Percentiles rank a stretch among this genome's conserved stretches.
Conservation (phyloP, 176 grass and related monocot genomes). For the Tuctoria greenei region DNA sequence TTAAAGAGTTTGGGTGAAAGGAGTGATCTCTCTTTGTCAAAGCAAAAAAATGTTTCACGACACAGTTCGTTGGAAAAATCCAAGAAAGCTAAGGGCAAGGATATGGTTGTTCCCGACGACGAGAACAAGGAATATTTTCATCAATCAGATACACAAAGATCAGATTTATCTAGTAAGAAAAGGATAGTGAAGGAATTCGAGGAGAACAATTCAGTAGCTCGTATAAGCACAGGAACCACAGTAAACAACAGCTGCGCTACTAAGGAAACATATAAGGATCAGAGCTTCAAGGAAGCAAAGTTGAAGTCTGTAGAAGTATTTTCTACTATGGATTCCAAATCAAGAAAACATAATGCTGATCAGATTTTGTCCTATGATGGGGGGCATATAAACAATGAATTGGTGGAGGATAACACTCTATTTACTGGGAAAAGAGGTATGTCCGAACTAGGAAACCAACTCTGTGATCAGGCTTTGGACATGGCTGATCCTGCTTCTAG, state of each 20-base stretch:
- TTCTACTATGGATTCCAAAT: conserved; percentile 35
- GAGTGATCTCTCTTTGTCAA: conserved; percentile 48
- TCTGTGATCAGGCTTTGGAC: conserved; percentile 41
- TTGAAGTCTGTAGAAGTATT: conserved; percentile 42
- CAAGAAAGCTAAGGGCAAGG: conserved; percentile 46
- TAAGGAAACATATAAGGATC: conserved; percentile 45
- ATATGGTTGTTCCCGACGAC: conserved; percentile 38
- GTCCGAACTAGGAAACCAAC: conserved; percentile 38
- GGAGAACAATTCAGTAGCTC: conserved; percentile 49
- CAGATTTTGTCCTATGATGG: conserved; percentile 39
- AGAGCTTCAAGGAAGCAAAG: conserved; percentile 51
- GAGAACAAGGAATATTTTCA: conserved; percentile 44
- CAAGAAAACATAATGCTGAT: conserved; percentile 30
- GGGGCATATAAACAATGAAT: conserved; percentile 37
- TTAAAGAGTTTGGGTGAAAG: conserved; percentile 53
- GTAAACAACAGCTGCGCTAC: conserved; percentile 25
- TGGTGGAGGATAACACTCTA: conserved; percentile 39
- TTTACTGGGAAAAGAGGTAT: conserved; percentile 46
- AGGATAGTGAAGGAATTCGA: conserved; percentile 69
- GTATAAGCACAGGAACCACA: conserved; percentile 31
- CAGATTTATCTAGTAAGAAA: conserved; percentile 62
- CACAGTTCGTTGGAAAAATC: conserved; percentile 51
- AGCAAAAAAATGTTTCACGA: conserved; percentile 47
- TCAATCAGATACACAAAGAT: conserved; percentile 47
- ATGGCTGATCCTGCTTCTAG: conserved; percentile 42